Evolutionary conservation across 139 green algal genomes (phyloP), one percentile per base, ranked within the genome.

Genomic region (Asterochloris sp.): DNA sequence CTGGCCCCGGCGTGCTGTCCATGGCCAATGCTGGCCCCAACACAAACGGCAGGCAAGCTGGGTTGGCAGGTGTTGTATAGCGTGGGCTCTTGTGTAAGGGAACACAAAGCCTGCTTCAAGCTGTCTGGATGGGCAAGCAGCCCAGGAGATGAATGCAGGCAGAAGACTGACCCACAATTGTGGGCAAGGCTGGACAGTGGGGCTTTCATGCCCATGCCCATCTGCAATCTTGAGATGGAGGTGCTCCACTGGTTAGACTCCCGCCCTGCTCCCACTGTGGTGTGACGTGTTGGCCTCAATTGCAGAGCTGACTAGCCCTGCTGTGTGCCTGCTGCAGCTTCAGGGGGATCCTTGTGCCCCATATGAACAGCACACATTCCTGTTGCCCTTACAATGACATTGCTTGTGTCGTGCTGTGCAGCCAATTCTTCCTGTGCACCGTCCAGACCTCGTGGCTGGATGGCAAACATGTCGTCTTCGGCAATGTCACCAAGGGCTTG

Each of bases 381-480:
- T n/a, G 23, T 67, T 27, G 29, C 63, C 67, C 16, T 78, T 68
- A 54, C 66, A 13, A 67, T 81, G n/a, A 29, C 74, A 82, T 9
- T 81, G 67, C 21, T 69, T 85, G 9, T 67, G 14, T 77, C 29
- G 69, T 81, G 71, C 38, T 77, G 82, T 54, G 38, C 38, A 54
- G 38, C 38, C 85, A 93, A 88, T 98, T 98, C 90, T 97, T 98
- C 91, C 85, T 98, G 78, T 95, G 89, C 89, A 91, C 87, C 15
- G 86, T 87, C 23, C 78, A 85, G 73, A 95, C 92, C 60, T 14
- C 77, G 9, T 96, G 92, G 92, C 86, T 96, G 78, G 91, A 95
- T 76, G 91, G 90, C 83, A 95, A 96, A 89, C 94, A 96, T 89
- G 88, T 93, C 38, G 85, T 90, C 21, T 92, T 93, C 73, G 89